Evolutionary conservation across 768 basidiomycete species (phyloP).

Genomic region (Termitomyces sp.): DNA sequence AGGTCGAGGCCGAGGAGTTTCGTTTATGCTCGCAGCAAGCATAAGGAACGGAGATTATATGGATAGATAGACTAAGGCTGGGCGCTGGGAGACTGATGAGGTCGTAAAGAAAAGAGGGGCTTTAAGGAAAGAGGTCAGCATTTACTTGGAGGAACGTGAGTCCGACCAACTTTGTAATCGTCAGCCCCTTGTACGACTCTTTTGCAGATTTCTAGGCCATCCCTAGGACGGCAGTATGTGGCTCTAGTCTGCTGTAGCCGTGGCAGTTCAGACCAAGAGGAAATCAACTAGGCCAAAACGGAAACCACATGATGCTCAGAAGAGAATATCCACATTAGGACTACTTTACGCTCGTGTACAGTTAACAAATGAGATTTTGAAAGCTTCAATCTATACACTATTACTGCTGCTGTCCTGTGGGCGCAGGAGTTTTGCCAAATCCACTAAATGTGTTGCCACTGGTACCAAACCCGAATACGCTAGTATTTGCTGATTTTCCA

Average conservation of each 20-base stretch:
- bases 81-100: neutral
- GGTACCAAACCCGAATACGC: slow-evolving; percentile 28
- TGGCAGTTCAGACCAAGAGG: neutral
- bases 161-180: neutral
- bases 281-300: neutral
- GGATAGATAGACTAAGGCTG: neutral
- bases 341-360: slow-evolving; percentile 16
- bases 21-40: slow-evolving; percentile 28
- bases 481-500: slow-evolving; percentile 15
- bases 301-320: slow-evolving; percentile 1
- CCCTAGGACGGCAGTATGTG: neutral
- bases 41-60: slow-evolving; percentile 15
- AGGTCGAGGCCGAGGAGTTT: slow-evolving; percentile 63
- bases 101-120: neutral
- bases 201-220: slow-evolving; percentile 1
- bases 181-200: slow-evolving; percentile 1
- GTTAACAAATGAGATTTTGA: neutral
- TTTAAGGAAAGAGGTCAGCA: neutral
- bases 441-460: slow-evolving; percentile 6
- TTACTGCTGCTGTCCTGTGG: slow-evolving; percentile 23
- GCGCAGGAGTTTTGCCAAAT: slow-evolving; percentile 16
- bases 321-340: slow-evolving; percentile 1
- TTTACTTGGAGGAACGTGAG: neutral
- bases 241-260: neutral
- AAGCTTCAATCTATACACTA: slow-evolving; percentile 6